Evolutionary conservation across 768 basidiomycete genomes (phyloP), one percentile per base, ranked within the genome.

Genomic region (Pleurotus salmoneostramineus): DNA sequence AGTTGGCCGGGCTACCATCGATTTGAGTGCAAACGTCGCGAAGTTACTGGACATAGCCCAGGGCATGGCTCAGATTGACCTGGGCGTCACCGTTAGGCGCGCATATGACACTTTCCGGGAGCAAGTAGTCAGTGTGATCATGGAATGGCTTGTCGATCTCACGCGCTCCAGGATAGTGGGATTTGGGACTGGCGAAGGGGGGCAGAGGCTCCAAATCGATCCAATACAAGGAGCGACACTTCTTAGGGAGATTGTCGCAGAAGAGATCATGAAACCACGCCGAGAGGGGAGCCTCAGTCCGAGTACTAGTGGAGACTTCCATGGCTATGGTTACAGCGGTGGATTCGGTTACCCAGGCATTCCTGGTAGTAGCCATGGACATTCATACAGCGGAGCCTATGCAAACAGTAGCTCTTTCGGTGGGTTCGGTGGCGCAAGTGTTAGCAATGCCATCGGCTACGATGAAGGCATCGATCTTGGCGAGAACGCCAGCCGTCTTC

Each of bases 21-120:
- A 90, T n/a, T 88, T 87, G 75, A 85, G 86, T 64, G 73, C 77
- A 7, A 77, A 79, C 60, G 74, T 73, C 6, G 60, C 67, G 5
- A 65, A 75, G 48, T 77, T 96, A 36, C 80, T 95, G 21, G 90
- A 91, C 60, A 86, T 88, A 55, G 92, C 93, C 0, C 85, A 86
- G 59, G 78, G 82, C 54, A 85, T 98, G 60, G 75, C 85, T 5
- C 89, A 93, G 65, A 94, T 98, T 58, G 96, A 98, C 63, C 77
- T 98, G 2, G 93, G 90, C 11, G 91, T 97, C 40, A 95, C 92
- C 3, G 84, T 98, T 55, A 85, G 95, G 3, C 81, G 90, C 43
- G 89, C 91, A 5, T 86, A 88, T 65, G 93, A 96, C 65, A 91
- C 89, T 0, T 97, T 94, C 67, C 81, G 89, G 62, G 96, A 98